Base-by-base conservation (phyloP, 2,329 filamentous ascomycete genomes). In the Septoria linicola region DNA sequence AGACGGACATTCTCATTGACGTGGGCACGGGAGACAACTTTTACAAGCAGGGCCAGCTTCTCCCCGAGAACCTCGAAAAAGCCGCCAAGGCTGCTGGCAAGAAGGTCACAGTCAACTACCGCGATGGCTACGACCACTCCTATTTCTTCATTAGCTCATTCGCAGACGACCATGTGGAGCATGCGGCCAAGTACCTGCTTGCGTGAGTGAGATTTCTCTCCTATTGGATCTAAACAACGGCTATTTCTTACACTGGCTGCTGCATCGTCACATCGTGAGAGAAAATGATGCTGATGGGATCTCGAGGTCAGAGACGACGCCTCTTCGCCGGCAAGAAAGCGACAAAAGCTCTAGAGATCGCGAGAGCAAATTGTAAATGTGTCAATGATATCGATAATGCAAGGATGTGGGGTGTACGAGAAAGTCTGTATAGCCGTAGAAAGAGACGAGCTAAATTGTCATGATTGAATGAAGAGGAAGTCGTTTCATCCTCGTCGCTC, bases 141-240 rank as follows among this genome's bases (percentile, higher is more conserved):
- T 99, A 99, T 76, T 99, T 84, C 73, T 96, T 96, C 73, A 95
- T 99, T 77, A 85, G 91, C 30, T 84, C 83, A 13, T 99, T 99
- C 69, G 82, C 86, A 36, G 85, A 88, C 65, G 91, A 97, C 63
- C 93, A 99, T 72, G 80, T 97, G 61, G 85, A 89, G 64, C 89
- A 95, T 73, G 90, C 90, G 54, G 92, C 91, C 60, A 96, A 93
- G 77, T 85, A 89, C 68, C 74, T 96, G 59, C 55, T 64, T 49
- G 57, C 55, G 49, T 64, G 51, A 54, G 46, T 54, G 35, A 40
- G 42, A 27, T 37, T 31, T 45, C 32, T 53, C 34, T 44, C 35
- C 32, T 19, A 31, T 14, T 17, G 13, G 30, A 20, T 21, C 43
- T 27, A 10, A 27, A 5, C n/a, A n/a, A 10, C 23, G 23, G 23